Conservation (phyloP, 148 eudicot species). For the Silene latifolia region DNA sequence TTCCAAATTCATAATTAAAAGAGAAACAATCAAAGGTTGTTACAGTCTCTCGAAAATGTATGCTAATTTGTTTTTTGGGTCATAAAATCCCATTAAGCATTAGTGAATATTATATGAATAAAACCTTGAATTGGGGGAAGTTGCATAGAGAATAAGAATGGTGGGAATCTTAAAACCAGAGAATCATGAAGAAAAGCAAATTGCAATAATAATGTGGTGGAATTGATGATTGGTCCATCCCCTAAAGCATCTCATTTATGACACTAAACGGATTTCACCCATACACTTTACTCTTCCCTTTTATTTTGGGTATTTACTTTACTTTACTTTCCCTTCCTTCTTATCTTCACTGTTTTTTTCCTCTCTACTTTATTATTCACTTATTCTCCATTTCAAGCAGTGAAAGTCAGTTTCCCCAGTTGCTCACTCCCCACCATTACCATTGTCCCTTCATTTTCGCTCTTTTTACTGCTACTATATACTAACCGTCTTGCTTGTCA, state of each 20-base stretch:
- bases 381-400: conserved; percentile 9
- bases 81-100: no score
- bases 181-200: conserved; percentile 9
- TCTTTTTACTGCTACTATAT: no score
- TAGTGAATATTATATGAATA: no score
- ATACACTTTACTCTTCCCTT: neutral
- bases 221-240: neutral
- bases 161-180: neutral
- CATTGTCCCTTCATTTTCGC: neutral
- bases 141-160: neutral
- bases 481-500: no score
- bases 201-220: neutral
- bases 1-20: no score
- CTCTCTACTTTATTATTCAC: neutral
- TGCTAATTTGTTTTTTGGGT: no score
- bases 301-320: neutral
- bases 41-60: no score
- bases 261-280: neutral
- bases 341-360: neutral
- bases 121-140: no score
- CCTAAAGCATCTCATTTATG: neutral
- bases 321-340: neutral
- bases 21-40: no score
- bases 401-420: neutral
- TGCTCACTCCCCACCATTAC: neutral